Evolutionary conservation across 2,329 filamentous ascomycete species (phyloP).

Genomic region (Apiospora aurea): DNA sequence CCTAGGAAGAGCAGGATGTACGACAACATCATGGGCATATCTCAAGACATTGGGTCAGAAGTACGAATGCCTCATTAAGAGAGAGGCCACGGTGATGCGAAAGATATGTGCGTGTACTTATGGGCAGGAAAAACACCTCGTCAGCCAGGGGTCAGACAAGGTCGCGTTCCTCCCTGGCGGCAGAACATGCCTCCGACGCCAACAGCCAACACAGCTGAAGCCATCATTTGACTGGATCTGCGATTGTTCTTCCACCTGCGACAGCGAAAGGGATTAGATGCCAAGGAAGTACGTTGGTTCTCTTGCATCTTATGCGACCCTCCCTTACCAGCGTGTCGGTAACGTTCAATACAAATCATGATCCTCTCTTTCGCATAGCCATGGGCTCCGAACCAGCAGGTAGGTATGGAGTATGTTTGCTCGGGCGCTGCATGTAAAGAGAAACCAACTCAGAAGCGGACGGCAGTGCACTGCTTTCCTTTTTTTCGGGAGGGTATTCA

Average conservation of each 20-base stretch:
- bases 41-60: no score
- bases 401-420: no score
- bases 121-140: not conserved
- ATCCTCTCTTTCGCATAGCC: not conserved
- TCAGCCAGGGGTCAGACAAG: not conserved
- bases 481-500: no score
- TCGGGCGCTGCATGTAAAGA: no score
- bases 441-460: no score
- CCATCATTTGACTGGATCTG: not conserved
- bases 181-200: not conserved
- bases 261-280: not conserved
- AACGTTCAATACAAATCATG: not conserved
- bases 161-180: not conserved
- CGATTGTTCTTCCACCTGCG: not conserved
- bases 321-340: not conserved
- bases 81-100: not conserved
- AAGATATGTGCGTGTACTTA: not conserved
- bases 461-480: no score
- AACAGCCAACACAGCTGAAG: not conserved
- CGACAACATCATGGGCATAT: not conserved
- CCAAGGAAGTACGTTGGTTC: not conserved
- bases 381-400: no score
- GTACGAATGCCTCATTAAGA: not conserved
- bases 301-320: not conserved
- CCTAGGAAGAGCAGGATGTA: not conserved